Conservation (phyloP, 768 basidiomycete species). For the Tephrocybe sp. region DNA sequence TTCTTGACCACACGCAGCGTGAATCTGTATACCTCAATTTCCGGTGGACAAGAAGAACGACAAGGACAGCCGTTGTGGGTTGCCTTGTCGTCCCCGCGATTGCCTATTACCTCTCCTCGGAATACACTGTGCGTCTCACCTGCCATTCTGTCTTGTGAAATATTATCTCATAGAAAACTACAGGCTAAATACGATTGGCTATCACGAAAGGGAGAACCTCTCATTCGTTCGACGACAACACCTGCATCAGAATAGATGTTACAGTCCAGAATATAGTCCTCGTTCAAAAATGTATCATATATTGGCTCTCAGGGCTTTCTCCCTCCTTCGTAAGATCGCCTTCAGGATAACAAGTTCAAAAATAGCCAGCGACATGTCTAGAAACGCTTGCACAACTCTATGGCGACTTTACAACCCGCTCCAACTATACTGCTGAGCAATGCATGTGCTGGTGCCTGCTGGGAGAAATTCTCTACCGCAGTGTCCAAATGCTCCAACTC, state of each 20-base stretch:
- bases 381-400: conserved; percentile 82
- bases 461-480: conserved; percentile 83
- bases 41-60: conserved; percentile 69
- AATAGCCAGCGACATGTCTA: too few relatives aligned
- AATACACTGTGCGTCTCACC: conserved; percentile 36
- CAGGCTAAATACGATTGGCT: conserved; percentile 47
- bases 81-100: conserved; percentile 63
- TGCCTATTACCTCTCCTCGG: conserved; percentile 47
- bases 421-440: conserved; percentile 84
- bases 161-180: conserved; percentile 11
- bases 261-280: conserved; percentile 3
- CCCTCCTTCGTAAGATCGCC: neutral
- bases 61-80: conserved; percentile 60
- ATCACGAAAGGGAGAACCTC: conserved; percentile 46
- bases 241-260: conserved; percentile 14
- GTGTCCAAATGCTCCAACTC: conserved; percentile 93
- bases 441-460: conserved; percentile 89
- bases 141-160: neutral
- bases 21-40: conserved; percentile 85
- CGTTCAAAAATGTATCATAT: neutral
- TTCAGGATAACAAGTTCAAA: neutral
- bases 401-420: conserved; percentile 84
- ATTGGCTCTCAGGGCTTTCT: neutral
- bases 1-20: conserved; percentile 45
- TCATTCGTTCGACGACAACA: conserved; percentile 19